These are phyloP conservation scores for Apiotrichum akiyoshidainum DNA, from an alignment of 1,284 basidiomycete species.

Conservation along the genomic window DNA sequence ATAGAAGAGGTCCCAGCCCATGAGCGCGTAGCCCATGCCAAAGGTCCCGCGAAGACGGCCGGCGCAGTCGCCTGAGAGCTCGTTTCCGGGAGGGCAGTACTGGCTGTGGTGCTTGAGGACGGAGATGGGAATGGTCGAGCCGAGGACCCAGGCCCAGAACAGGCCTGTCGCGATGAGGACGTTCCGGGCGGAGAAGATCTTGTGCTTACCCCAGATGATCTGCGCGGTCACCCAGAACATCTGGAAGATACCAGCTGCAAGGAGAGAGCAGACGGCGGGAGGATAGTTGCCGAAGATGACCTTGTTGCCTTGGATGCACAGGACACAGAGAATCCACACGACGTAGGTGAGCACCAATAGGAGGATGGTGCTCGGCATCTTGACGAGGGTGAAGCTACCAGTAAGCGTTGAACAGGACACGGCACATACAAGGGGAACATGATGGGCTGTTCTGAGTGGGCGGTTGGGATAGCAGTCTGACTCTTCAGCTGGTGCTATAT, in stretches of 20 bases:
- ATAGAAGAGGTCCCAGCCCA: slow-evolving; percentile 26
- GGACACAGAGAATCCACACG: background rate
- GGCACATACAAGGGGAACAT: no score
- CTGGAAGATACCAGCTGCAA: slow-evolving; percentile 26
- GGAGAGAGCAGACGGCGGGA: slow-evolving; percentile 29
- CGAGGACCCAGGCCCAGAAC: slow-evolving; percentile 25
- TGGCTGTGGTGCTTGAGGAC: slow-evolving; percentile 20
- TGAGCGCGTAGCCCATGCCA: slow-evolving; percentile 7
- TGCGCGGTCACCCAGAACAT: slow-evolving; percentile 16
- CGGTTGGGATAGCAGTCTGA: no score
- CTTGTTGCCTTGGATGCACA: background rate
- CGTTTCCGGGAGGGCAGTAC: slow-evolving; percentile 20
- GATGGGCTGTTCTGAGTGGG: no score
- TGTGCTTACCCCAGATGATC: slow-evolving; percentile 16
- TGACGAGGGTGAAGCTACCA: background rate
- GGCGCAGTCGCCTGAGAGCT: slow-evolving; percentile 16
- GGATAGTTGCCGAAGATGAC: slow-evolving; percentile 17
- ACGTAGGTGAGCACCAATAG: background rate
- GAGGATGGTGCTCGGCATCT: background rate
- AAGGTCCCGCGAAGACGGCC: slow-evolving; percentile 23
- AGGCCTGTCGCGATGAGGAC: slow-evolving; percentile 18
- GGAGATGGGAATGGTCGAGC: slow-evolving; percentile 21
- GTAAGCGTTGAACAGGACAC: no score
- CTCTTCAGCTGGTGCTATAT: no score
- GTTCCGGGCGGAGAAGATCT: slow-evolving; percentile 19